Conservation (phyloP, 1,284 basidiomycete genomes). For the Cryptococcus depauperatus region DNA sequence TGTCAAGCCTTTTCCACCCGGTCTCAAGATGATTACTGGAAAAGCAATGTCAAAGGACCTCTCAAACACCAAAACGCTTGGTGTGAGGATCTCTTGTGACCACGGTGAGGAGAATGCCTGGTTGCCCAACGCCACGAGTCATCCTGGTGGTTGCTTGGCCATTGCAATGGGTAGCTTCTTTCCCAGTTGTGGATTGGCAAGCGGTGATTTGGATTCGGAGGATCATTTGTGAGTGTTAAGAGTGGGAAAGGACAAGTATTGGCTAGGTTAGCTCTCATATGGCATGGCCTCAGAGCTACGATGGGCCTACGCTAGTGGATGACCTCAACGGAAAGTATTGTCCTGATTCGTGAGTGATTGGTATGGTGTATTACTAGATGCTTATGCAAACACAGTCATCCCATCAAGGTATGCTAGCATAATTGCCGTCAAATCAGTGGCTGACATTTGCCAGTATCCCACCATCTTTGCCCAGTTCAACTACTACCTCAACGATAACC, state of each 20-base stretch:
- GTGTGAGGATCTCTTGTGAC: constrained; percentile 29
- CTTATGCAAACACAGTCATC: too few relatives aligned
- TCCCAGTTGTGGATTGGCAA: constrained; percentile 34
- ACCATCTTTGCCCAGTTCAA: constrained; percentile 33
- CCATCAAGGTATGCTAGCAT: constrained; percentile 25
- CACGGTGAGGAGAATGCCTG: constrained; percentile 15
- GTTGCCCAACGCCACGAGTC: constrained; percentile 30
- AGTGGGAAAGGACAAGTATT: not conserved
- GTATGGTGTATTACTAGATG: too few relatives aligned
- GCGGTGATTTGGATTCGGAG: constrained; percentile 23
- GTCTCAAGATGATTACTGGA: constrained; percentile 39
- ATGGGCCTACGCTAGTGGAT: constrained; percentile 13
- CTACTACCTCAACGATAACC: constrained; percentile 24
- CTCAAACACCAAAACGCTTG: constrained; percentile 10
- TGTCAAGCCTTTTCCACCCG: constrained; percentile 38
- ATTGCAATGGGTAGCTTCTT: constrained; percentile 26
- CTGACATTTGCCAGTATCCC: constrained; percentile 24
- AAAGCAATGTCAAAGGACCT: constrained; percentile 18
- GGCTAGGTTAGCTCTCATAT: constrained; percentile 38
- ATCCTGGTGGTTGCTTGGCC: constrained; percentile 23
- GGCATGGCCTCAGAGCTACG: constrained; percentile 29
- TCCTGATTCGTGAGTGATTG: too few relatives aligned
- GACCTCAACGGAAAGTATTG: constrained; percentile 21
- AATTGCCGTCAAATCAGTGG: not conserved
- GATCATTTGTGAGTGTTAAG: constrained; percentile 38